Conservation (phyloP, 768 basidiomycete species). For the Lentinula edodes region DNA sequence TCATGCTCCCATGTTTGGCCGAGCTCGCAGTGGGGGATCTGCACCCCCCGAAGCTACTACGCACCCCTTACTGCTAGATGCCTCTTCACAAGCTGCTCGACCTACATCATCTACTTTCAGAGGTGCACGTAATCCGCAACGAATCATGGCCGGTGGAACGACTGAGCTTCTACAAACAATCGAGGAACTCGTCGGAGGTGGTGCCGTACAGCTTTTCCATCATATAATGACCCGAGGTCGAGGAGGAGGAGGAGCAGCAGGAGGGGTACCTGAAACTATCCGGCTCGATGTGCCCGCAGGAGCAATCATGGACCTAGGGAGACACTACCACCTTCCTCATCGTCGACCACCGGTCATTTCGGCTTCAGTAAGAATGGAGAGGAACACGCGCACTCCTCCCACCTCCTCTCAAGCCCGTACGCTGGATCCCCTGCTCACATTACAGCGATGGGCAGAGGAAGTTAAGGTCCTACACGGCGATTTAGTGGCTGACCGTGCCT, state of each 20-base stretch:
- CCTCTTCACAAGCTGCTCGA: slow-evolving; percentile 39
- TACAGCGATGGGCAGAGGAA: slow-evolving; percentile 89
- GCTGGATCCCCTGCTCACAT: slow-evolving; percentile 74
- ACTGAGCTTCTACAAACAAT: slow-evolving; percentile 70
- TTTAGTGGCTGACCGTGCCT: slow-evolving; percentile 61
- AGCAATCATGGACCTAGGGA: slow-evolving; percentile 54
- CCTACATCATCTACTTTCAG: slow-evolving; percentile 39
- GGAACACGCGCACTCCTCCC: slow-evolving; percentile 33
- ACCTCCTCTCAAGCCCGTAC: slow-evolving; percentile 46
- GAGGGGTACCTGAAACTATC: slow-evolving; percentile 52
- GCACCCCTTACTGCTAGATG: slow-evolving; percentile 79
- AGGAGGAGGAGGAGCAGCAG: slow-evolving; percentile 32
- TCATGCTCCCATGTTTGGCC: slow-evolving; percentile 57
- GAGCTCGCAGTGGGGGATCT: slow-evolving; percentile 44
- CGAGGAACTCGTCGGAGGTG: slow-evolving; percentile 75
- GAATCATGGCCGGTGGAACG: slow-evolving; percentile 44
- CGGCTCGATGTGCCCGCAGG: slow-evolving; percentile 73
- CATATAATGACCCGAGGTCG: slow-evolving; percentile 66
- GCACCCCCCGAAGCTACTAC: slow-evolving; percentile 65
- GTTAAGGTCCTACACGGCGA: slow-evolving; percentile 75
- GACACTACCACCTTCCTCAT: slow-evolving; percentile 37
- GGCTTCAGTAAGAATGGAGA: slow-evolving; percentile 60
- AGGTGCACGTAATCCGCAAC: slow-evolving; percentile 48
- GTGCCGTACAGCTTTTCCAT: slow-evolving; percentile 79
- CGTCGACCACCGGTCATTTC: slow-evolving; percentile 44